Evolutionary conservation across 116 monocot species (phyloP), one percentile per base, ranked within the genome.

Genomic region (Posidonia oceanica): DNA sequence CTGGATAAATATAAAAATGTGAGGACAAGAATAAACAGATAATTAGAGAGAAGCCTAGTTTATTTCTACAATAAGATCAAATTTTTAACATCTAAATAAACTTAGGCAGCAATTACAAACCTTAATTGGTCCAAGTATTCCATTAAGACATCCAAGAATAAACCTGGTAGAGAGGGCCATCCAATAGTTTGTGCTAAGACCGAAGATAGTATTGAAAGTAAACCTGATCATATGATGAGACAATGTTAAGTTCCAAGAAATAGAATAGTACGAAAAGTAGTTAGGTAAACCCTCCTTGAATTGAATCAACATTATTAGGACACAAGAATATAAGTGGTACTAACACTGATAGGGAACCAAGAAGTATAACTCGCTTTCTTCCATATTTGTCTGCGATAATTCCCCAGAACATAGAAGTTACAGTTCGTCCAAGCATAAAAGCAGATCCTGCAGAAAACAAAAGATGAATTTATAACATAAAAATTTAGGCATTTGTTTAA

Each of bases 401-500:
- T 68, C 92, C 92, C 92, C 92, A 92, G 14, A 83, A 59, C 56
- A 88, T 39, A 22, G 88, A 80, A 36, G 92, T 86, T 52, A 86
- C 71, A 29, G 75, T 65, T 78, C 92, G 85, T 38, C 89, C 86
- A 74, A 84, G 21, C 86, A 90, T 86, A 69, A 84, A 68, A 51
- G 52, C 21, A 52, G 29, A 15, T 36, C 52, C 53, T 48, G 20
- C 40, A 68, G 18, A 15, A 59, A 48, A 10, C 3, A 48, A 44
- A 17, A 58, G 21, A 58, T 56, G 48, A 48, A 6, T 6, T 6
- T 40, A 18, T n/a, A 59, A 38, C 42, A 63, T 20, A 23, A 22
- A 16, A 36, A 67, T 40, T 14, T 20, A 51, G 52, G 0, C 4
- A 2, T 7, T 48, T 12, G 12, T 10, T 48, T 7, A 12, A 48